Base-by-base conservation (phyloP, 2,329 filamentous ascomycete genomes). In the Bipolaris gigantea region DNA sequence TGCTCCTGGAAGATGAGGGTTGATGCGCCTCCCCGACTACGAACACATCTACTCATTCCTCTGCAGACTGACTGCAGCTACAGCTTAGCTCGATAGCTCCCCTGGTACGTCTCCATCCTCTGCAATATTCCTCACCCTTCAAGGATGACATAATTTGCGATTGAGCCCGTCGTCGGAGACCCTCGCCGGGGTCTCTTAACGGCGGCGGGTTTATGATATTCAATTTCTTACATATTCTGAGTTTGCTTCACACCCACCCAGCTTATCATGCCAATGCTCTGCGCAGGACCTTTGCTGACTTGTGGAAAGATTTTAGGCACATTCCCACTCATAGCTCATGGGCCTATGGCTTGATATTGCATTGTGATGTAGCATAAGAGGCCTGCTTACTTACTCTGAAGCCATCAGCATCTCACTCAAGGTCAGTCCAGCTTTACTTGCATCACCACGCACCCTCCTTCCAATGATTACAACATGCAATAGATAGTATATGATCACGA, bases 171-270 rank as follows among this genome's bases (percentile, higher is more conserved):
- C 77, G 80, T 86, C 85, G 92, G 91, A 90, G 83, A 80, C 89
- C 86, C 91, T 88, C 89, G 92, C 92, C 92, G 85, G 92, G 86
- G 89, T 83, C 81, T 89, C 87, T 83, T 88, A 87, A 92, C 87
- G 88, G 82, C 79, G 73, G 79, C 80, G 83, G 79, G 84, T 76
- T 81, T 69, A 72, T 96, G 92, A 96, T 89, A 95, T 90, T 92
- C 79, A 87, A 87, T 85, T 85, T 93, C 92, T 96, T 96, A 96
- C 92, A 96, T 96, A 96, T 96, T 90, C 92, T 96, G 92, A 96
- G 62, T 63, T 51, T 72, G 64, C 49, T 34, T 56, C 13, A 45
- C 49, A 10, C n/a, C n/a, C 34, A 48, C 27, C 36, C 35, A 30
- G 13, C 32, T 34, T 47, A 42, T 39, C 32, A 32, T 33, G 10